phyloP scores from a whole-genome alignment of 768 basidiomycete species.

The Filobasidium floriforme region DNA sequence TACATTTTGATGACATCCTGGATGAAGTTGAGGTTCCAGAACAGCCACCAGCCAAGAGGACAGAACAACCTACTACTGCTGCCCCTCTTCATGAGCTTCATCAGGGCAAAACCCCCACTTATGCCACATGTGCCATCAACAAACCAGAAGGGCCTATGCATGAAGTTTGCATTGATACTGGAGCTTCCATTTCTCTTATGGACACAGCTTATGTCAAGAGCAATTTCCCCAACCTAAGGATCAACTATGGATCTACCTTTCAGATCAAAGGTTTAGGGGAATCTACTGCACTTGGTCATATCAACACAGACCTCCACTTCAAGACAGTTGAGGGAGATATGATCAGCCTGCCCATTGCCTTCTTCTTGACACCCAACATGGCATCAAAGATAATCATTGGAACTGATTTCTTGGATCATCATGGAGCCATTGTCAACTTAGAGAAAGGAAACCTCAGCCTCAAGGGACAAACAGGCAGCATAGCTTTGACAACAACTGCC shows the following conservation, averaged over 20 bases:
- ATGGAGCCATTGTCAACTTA: constrained; percentile 10
- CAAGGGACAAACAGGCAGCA: background rate
- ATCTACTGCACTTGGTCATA: background rate
- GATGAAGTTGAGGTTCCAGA: background rate
- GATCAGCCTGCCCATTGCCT: background rate
- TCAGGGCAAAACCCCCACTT: constrained; percentile 7
- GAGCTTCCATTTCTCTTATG: constrained; percentile 16
- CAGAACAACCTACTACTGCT: background rate
- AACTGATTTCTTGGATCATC: constrained; percentile 5
- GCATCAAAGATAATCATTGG: constrained; percentile 11
- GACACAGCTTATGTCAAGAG: background rate
- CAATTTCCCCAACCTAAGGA: background rate
- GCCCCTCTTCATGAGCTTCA: background rate
- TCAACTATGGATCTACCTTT: no score
- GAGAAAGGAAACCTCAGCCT: background rate
- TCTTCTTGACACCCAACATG: constrained; percentile 7
- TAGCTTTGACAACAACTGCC: background rate
- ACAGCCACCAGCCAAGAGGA: background rate
- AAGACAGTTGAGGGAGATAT: background rate
- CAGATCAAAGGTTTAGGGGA: constrained; percentile 2
- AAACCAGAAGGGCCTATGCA: background rate
- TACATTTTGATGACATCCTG: background rate
- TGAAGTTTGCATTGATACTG: constrained; percentile 12
- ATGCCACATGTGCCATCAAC: background rate
- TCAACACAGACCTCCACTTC: constrained; percentile 11